Evolutionary conservation across 805 yeast genomes (phyloP), one percentile per base, ranked within the genome.

Genomic region (Saccharomycopsis sp.): DNA sequence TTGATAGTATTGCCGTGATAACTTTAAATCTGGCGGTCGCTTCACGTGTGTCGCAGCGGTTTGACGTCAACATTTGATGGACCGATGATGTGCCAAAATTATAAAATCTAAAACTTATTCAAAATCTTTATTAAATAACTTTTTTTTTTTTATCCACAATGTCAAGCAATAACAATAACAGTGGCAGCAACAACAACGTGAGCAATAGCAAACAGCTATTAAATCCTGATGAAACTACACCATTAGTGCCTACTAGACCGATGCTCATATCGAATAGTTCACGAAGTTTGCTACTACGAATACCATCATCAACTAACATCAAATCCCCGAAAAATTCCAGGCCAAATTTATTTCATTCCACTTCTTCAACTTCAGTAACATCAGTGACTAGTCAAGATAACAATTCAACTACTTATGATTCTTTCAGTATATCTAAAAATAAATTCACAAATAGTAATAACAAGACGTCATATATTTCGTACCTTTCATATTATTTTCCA

Each of bases 401-500:
- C 7, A 13, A 27, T 13, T 9, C 8, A 27, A 19, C 11, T 8
- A 34, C 38, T 14, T 44, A 34, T 34, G 43, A 40, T 13, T 27
- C 45, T 4, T 21, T 32, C 31, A 44, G 14, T 22, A 17, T 37
- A 32, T n/a, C 37, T 5, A 36, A 33, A 14, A 47, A 41, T 17
- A 28, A 22, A 14, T 37, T 19, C 31, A 35, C 22, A 6, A 16
- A 35, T 7, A 27, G 29, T 8, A 8, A 27, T 13, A 27, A 27
- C 11, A 8, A 27, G 29, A 16, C 39, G 17, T n/a, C 4, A 7
- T 5, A 22, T 14, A 7, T 17, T 14, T 14, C 17, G 22, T 48
- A 48, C 31, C 20, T 32, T 11, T 38, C 81, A 0, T 81, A 82
- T 59, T 83, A 83, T 53, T 58, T 83, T 2, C 93, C 93, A 0